Base-by-base conservation (phyloP, 2,329 filamentous ascomycete genomes). In the Sclerotinia sclerotiorum region DNA sequence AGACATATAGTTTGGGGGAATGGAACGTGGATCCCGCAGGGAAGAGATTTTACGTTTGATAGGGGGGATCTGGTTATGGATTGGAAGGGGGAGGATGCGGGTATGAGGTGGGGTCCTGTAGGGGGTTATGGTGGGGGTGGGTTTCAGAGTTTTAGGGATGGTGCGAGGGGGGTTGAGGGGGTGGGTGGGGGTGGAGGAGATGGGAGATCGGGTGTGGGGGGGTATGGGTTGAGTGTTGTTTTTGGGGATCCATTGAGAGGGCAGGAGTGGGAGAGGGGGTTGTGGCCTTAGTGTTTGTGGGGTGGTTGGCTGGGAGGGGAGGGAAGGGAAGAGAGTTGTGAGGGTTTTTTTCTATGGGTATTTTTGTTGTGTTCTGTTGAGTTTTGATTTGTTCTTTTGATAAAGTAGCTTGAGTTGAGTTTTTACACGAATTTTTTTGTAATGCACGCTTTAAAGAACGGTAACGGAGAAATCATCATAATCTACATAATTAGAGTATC, bases 141-240 rank as follows among this genome's bases (percentile, higher is more conserved):
- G 3, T 68, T 68, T 17, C 66, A 65, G 42, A 65, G 66, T 65
- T 68, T 65, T 64, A 64, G 60, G n/a, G 60, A 68, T 68, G 66
- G 66, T 0, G 62, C 55, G 19, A 52, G 15, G 17, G 68, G 56
- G n/a, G 58, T 42, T 32, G 44, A 39, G 35, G 24, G 48, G 35
- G 29, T 11, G 48, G 27, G 0, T 2, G 17, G 21, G 48, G 27
- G 0, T 2, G 17, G 21, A 4, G 21, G 1, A 56, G 6, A 13
- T 2, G 21, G 7, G 49, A 6, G 4, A 35, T n/a, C n/a, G n/a
- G n/a, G n/a, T n/a, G n/a, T n/a, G 1, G 1, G 63, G 55, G 0
- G n/a, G 21, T 65, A 69, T 67, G 62, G 63, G 6, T 5, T 69
- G 10, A 69, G 63, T 55, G 62, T 65, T 0, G 49, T 69, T 58